Evolutionary conservation across 2,329 filamentous ascomycete species (phyloP), one percentile per base, ranked within the genome.

Genomic region (Phyllosticta citribraziliensis): DNA sequence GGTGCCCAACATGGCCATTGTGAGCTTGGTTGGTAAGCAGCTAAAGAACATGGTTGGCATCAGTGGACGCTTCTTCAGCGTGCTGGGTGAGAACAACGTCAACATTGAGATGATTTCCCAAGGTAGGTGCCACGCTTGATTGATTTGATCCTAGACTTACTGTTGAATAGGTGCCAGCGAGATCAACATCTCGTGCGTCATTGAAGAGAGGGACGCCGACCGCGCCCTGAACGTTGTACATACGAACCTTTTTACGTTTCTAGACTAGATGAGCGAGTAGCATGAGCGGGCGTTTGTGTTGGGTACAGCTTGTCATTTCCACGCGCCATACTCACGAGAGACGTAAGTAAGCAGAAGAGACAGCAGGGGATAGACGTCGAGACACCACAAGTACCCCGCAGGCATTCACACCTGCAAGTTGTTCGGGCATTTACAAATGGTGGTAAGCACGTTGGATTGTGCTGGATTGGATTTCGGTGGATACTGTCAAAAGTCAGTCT

Each of bases 41-140:
- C 90, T 99, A 87, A 96, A 96, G 80, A 94, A 96, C 75, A 97
- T 97, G 91, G 74, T 80, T 61, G 94, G 94, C 64, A 91, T 99
- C 65, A 89, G 89, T 8, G 94, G 94, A 27, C 86, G 84, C 67
- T 97, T 99, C 89, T 97, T 99, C 75, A 90, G 88, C 55, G 95
- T 92, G 1, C 80, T 99, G 19, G 94, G 94, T 52, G 89, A 97
- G 72, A 88, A 96, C 73, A 89, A 89, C 68, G 87, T 99, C 71
- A 99, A 99, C 73, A 91, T 99, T 67, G 94, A 99, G 78, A 99
- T 99, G 94, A 99, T 99, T 67, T 96, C 91, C 24, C 94, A 99
- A 78, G 94, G 94, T 93, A 80, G 70, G 80, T 67, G 3, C 6
- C 19, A 30, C 27, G 9, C 55, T 35, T 47, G 12, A 47, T n/a